Base-by-base conservation (phyloP, 2,329 filamentous ascomycete species). In the Fonsecaea pedrosoi region DNA sequence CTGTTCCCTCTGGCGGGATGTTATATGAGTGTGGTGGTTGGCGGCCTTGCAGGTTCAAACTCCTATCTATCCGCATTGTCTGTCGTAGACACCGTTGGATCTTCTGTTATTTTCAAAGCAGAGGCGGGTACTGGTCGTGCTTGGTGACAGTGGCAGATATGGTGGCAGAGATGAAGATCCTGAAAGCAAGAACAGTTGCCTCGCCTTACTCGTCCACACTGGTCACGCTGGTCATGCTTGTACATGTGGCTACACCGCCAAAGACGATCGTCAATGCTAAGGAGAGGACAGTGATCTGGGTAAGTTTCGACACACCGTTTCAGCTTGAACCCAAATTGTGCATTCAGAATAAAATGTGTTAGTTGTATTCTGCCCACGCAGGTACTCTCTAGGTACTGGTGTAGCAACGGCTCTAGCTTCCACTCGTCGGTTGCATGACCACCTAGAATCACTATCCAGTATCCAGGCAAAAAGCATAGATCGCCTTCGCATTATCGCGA, bases 251-350 rank as follows among this genome's bases (percentile, higher is more conserved):
- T 21, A 10, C 12, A 25, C 15, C 12, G 45, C 18, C 2, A 10
- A 50, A 3, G 9, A 10, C 5, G 15, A 25, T 12, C 45, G 18
- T 50, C 45, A 2, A 50, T 25, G 4, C 25, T 25, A 18, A 12
- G 10, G n/a, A 21, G 45, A 25, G 18, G 21, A 34, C 15, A 18
- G 57, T 10, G 56, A 42, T n/a, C 40, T 40, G 38, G 4, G 10
- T 25, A 50, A 21, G 8, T 50, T 25, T 50, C 18, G 18, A 50
- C 45, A 25, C 18, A 25, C 18, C 18, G 45, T 50, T 25, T 50
- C 45, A 25, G 45, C 45, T 50, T 50, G 45, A 50, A 50, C 45
- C 25, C 45, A 50, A 50, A 50, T 50, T 50, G 45, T 25, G 45
- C 45, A 50, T 50, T 10, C 1, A 3, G 21, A 50, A 50, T 50